Conservation (phyloP, 768 basidiomycete species). For the Leccinum fibrillosum region DNA sequence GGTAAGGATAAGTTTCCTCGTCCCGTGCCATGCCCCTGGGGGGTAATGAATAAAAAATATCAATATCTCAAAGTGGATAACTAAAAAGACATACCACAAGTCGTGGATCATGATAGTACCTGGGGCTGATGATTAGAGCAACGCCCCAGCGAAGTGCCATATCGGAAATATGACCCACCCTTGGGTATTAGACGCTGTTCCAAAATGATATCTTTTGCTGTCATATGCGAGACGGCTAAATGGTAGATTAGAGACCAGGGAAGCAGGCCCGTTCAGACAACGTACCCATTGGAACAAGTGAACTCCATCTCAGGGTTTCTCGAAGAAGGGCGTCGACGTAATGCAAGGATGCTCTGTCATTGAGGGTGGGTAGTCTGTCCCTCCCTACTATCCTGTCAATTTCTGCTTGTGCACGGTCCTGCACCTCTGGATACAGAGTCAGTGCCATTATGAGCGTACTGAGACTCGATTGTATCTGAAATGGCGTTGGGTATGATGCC, state of each 20-base stretch:
- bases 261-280: background rate
- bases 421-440: slow-evolving; percentile 21
- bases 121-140: slow-evolving; percentile 1
- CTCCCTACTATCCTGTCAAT: slow-evolving; percentile 20
- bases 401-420: slow-evolving; percentile 17
- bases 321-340: slow-evolving; percentile 23
- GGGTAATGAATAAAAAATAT: background rate
- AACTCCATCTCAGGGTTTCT: slow-evolving; percentile 23
- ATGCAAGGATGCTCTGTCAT: slow-evolving; percentile 16
- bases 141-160: background rate
- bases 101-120: slow-evolving; percentile 23
- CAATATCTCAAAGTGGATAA: background rate
- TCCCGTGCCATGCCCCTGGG: slow-evolving; percentile 24
- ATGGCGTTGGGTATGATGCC: background rate
- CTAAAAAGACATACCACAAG: slow-evolving; percentile 10
- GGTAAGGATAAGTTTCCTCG: slow-evolving; percentile 25
- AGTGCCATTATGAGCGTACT: slow-evolving; percentile 18
- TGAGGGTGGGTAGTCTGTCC: slow-evolving; percentile 14
- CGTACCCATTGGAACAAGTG: slow-evolving; percentile 21
- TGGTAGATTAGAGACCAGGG: background rate
- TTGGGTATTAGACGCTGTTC: slow-evolving; percentile 49
- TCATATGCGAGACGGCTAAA: slow-evolving; percentile 27
- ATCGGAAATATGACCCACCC: slow-evolving; percentile 25
- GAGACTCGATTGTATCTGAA: slow-evolving; percentile 15
- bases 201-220: slow-evolving; percentile 39